Evolutionary conservation across 495 filamentous ascomycete genomes (phyloP), one percentile per base, ranked within the genome.

Genomic region (Evansstolkia leycettana): DNA sequence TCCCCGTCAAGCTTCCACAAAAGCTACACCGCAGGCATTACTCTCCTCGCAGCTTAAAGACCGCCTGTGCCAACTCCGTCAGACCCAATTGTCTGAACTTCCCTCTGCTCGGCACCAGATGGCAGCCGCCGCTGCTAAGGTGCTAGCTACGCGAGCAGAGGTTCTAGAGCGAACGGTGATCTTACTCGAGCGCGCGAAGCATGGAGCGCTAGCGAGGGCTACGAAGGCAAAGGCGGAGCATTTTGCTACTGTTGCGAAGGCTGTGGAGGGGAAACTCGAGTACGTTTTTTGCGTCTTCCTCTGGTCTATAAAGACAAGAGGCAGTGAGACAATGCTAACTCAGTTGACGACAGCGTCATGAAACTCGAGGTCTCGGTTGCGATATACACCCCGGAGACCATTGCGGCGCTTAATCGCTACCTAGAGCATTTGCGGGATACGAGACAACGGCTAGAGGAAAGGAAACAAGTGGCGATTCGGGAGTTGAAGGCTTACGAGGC

Each of bases 171-270:
- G 55, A n/a, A 57, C 52, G 14, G 52, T 67, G 18, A 45, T 57
- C 6, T 41, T 58, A 9, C 54, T 80, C 5, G 75, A 80, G 45
- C 62, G 69, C 31, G 65, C 57, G 7, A 82, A 81, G 44, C 79
- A 86, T 56, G 81, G 81, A 26, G 54, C 68, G 2, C 43, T 83
- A 2, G 69, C 80, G 5, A 62, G 79, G 5, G 57, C 57, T 33
- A 62, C 63, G 11, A 70, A 62, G 39, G 63, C 72, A 0, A 62
- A 65, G 42, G 64, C 67, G 1, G 73, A 75, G 37, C 70, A 72
- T 34, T 58, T 85, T 19, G 70, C 73, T 26, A 58, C 69, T n/a
- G 67, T 70, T 23, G 78, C 78, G 5, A 53, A 65, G 25, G 65
- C 69, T 13, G 47, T 76, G 4, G 58, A 63, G 6, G 57, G 73